These are phyloP conservation scores for Ajuga reptans DNA, from an alignment of 305 asterid genomes.

Conservation along the genomic window DNA sequence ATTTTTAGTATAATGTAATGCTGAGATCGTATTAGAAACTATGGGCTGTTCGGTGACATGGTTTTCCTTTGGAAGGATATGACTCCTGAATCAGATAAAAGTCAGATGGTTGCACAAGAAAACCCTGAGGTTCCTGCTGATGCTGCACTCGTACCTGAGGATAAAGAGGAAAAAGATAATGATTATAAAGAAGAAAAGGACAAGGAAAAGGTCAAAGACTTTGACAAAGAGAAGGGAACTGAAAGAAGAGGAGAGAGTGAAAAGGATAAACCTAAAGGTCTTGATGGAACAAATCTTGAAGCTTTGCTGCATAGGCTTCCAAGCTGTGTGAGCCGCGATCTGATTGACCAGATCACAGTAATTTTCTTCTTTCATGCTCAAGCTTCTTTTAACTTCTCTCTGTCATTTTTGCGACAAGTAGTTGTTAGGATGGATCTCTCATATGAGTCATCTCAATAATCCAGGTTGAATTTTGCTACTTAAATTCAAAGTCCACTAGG, in stretches of 20 bases:
- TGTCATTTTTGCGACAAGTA: constrained; percentile 12
- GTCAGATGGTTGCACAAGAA: constrained; percentile 41
- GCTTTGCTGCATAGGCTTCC: constrained; percentile 93
- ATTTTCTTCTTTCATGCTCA: constrained; percentile 27
- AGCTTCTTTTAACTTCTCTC: constrained; percentile 17
- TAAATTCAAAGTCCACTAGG: constrained; percentile 88
- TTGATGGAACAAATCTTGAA: constrained; percentile 87
- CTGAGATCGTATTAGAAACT: constrained; percentile 8
- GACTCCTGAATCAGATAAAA: constrained; percentile 61
- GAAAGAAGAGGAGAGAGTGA: constrained; percentile 80
- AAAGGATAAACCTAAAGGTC: constrained; percentile 84
- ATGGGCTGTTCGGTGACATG: constrained; percentile 22
- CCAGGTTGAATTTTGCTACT: constrained; percentile 97
- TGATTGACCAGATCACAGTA: constrained; percentile 97
- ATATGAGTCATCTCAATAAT: constrained; percentile 13
- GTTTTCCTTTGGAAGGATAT: constrained; percentile 48
- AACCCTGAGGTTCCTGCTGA: constrained; percentile 51
- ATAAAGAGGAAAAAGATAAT: constrained; percentile 50
- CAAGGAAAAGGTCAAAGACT: constrained; percentile 49
- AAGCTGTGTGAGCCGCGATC: constrained; percentile 95
- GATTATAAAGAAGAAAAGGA: constrained; percentile 77
- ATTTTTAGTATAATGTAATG: constrained; percentile 5
- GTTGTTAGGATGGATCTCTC: constrained; percentile 24
- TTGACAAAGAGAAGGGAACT: constrained; percentile 54
- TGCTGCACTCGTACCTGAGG: constrained; percentile 50